These are phyloP conservation scores for Jimgerdemannia lactiflua DNA, from an alignment of 192 early-diverging fungal species.

Conservation along the genomic window DNA sequence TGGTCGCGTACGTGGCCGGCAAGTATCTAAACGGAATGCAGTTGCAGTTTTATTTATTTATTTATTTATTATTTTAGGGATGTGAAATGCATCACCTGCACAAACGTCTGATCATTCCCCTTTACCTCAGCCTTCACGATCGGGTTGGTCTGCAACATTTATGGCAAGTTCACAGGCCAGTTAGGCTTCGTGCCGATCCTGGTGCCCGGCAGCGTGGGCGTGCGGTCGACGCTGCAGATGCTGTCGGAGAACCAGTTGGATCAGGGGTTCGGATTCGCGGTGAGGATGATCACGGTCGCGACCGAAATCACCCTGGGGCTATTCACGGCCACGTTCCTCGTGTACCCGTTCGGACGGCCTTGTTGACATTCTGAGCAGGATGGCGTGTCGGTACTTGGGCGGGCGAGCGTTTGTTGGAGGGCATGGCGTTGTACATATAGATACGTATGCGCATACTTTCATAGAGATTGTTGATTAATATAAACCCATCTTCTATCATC, in stretches of 20 bases:
- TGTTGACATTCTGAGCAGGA: conserved; percentile 31
- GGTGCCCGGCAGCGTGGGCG: conserved; percentile 37
- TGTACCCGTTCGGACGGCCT: conserved; percentile 33
- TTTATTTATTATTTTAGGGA: neutral
- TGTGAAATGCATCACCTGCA: neutral
- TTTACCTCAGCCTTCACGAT: conserved; percentile 27
- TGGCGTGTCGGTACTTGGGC: neutral
- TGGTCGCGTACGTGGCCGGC: conserved; percentile 26
- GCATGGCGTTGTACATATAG: too few species aligned
- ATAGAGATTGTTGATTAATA: too few species aligned
- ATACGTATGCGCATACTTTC: too few species aligned
- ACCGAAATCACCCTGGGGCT: conserved; percentile 37
- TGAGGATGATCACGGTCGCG: conserved; percentile 35
- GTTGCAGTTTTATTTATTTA: neutral
- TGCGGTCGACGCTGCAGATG: conserved; percentile 30
- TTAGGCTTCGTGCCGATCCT: conserved; percentile 39
- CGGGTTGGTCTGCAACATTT: conserved; percentile 33
- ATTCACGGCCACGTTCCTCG: conserved; percentile 31
- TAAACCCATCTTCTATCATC: too few species aligned
- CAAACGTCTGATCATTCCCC: neutral
- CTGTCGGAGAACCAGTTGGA: conserved; percentile 27
- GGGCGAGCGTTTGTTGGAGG: too few species aligned
- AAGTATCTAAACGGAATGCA: conserved; percentile 21
- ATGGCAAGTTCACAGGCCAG: conserved; percentile 28
- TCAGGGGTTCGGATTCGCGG: conserved; percentile 29